Conservation (phyloP, 1,284 basidiomycete species). For the Ustilago tritici region DNA sequence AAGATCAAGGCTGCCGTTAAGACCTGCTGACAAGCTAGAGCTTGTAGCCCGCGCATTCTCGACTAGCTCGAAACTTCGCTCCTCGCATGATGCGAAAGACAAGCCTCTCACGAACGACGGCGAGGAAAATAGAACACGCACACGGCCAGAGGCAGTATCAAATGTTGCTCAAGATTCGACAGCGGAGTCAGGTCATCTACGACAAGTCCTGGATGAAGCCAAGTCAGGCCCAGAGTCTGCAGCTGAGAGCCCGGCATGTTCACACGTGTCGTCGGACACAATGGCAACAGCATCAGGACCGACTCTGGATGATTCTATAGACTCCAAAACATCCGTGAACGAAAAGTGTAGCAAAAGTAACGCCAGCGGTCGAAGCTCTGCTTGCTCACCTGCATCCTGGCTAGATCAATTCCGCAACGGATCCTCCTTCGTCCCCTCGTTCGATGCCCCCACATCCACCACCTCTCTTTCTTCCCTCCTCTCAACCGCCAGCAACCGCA, state of each 20-base stretch:
- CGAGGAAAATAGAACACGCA: background rate
- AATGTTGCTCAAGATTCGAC: background rate
- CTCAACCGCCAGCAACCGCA: conserved; percentile 5
- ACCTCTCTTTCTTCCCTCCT: conserved; percentile 10
- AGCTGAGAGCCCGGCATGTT: background rate
- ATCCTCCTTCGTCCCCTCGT: conserved; percentile 14
- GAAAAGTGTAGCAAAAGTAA: background rate
- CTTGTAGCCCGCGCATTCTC: conserved; percentile 1
- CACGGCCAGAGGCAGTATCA: background rate
- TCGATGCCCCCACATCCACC: conserved; percentile 29
- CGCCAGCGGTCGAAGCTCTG: background rate
- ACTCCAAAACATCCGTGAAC: background rate
- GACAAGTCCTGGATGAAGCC: no score
- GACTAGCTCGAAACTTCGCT: conserved; percentile 11
- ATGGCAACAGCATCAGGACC: background rate
- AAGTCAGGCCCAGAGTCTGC: no score
- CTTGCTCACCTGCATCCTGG: background rate
- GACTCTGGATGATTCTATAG: background rate
- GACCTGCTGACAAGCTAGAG: background rate
- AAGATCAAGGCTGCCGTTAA: no score
- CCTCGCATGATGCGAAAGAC: conserved; percentile 11
- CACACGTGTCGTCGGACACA: background rate
- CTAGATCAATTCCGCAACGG: conserved; percentile 14
- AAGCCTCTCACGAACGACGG: background rate
- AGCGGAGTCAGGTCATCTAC: no score